These are phyloP conservation scores for Phytophthora sp. DNA, from an alignment of 352 stramenopile genomes.

Conservation along the genomic window DNA sequence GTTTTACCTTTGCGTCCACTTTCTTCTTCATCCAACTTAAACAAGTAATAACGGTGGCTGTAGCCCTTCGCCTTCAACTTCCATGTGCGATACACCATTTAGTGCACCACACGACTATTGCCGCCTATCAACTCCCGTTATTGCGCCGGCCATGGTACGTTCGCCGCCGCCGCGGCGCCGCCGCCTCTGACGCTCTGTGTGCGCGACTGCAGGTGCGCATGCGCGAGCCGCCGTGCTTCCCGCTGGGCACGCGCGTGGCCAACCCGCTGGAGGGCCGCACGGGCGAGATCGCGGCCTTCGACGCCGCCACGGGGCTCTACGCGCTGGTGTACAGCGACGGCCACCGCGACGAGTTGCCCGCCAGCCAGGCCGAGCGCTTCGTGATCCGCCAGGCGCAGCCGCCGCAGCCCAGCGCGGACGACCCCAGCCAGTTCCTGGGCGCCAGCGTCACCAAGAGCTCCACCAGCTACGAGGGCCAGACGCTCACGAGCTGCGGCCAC, in stretches of 20 bases:
- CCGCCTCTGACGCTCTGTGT: neutral
- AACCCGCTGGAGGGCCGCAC: conserved; percentile 67
- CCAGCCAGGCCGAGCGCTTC: conserved; percentile 37
- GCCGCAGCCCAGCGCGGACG: conserved; percentile 5
- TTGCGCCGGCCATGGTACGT: too few relatives aligned
- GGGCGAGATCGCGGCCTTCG: conserved; percentile 52
- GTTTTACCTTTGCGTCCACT: too few relatives aligned
- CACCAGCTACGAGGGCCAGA: conserved; percentile 55
- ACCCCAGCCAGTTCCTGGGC: conserved; percentile 54
- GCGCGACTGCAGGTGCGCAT: conserved; percentile 35
- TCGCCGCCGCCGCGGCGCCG: too few relatives aligned
- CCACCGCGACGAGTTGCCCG: conserved; percentile 42
- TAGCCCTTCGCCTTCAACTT: too few relatives aligned
- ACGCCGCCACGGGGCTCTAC: conserved; percentile 50
- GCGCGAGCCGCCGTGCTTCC: conserved; percentile 44
- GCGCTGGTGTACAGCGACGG: conserved; percentile 60
- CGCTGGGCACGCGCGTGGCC: conserved; percentile 58
- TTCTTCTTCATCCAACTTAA: too few relatives aligned
- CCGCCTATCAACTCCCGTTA: too few relatives aligned
- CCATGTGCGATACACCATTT: too few relatives aligned
- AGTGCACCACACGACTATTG: too few relatives aligned
- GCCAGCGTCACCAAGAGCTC: conserved; percentile 45
- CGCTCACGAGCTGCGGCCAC: conserved; percentile 40
- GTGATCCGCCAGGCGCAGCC: conserved; percentile 37
- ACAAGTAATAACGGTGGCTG: too few relatives aligned